Evolutionary conservation across 441 rosid species (phyloP).

Genomic region (Euphorbia celastroides): DNA sequence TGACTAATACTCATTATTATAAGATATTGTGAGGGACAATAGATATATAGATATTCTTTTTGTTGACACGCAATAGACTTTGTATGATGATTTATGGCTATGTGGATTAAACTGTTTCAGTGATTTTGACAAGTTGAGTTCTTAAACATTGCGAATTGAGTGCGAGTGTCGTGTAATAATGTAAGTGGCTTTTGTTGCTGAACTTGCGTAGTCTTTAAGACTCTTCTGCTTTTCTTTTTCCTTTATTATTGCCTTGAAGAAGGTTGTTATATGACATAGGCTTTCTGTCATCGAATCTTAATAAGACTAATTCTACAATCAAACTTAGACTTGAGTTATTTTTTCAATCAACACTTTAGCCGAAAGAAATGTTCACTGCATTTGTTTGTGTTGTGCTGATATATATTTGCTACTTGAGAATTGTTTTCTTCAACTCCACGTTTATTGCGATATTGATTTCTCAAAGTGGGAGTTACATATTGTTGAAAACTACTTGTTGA

Average conservation of each 20-base stretch:
- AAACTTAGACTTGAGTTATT: conserved; percentile 28
- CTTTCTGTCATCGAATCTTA: conserved; percentile 18
- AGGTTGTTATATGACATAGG: conserved; percentile 21
- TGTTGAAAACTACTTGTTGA: conserved; percentile 17
- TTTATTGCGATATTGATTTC: conserved; percentile 16
- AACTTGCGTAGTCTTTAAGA: conserved; percentile 21
- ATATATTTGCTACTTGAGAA: conserved; percentile 18
- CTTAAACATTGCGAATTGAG: conserved; percentile 5
- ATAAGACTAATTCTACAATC: conserved; percentile 23
- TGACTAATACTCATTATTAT: conserved; percentile 21
- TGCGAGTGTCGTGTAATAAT: conserved; percentile 17
- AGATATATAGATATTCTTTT: conserved; percentile 23
- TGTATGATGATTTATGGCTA: conserved; percentile 19
- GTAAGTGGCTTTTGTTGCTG: conserved; percentile 26
- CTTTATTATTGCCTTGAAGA: conserved; percentile 9
- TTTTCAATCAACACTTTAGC: conserved; percentile 37
- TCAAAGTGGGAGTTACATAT: conserved; percentile 13
- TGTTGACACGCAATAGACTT: conserved; percentile 16
- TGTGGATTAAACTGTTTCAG: conserved; percentile 26
- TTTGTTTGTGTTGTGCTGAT: conserved; percentile 29
- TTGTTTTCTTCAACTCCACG: conserved; percentile 31
- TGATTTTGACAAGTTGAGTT: conserved; percentile 22
- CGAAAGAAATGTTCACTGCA: conserved; percentile 47
- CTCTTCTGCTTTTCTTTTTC: conserved; percentile 5
- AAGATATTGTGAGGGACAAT: conserved; percentile 17